Conservation (phyloP, 345 rosid genomes). For the Psidium friedrichsthalianum region DNA sequence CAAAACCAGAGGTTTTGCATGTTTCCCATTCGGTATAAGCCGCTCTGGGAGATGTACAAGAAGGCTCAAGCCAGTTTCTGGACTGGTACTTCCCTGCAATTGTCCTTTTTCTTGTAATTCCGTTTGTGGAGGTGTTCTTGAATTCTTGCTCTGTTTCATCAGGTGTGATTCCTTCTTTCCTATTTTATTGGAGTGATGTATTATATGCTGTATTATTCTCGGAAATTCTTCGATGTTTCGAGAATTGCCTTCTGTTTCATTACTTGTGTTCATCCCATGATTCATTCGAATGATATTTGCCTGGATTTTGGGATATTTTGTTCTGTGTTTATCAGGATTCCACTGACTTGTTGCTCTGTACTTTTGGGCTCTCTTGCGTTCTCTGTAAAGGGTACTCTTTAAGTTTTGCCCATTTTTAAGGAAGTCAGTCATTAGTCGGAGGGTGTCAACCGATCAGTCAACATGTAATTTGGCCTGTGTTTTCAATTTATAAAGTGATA, state of each 20-base stretch:
- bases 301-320: neutral
- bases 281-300: neutral
- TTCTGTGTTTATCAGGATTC: neutral
- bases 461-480: neutral
- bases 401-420: neutral
- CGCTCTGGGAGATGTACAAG: conserved; percentile 94
- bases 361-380: neutral
- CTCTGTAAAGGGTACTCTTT: neutral
- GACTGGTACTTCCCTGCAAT: conserved; percentile 40
- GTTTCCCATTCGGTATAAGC: conserved; percentile 70
- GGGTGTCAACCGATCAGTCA: neutral
- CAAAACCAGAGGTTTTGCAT: conserved; percentile 83
- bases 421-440: too few relatives aligned
- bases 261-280: neutral
- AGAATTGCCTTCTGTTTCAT: neutral
- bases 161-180: neutral
- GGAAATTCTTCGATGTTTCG: neutral
- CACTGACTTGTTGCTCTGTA: neutral
- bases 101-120: neutral
- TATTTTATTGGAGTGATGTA: neutral
- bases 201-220: neutral
- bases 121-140: neutral
- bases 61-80: conserved; percentile 93
- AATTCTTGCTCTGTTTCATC: neutral
- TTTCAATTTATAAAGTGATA: too few relatives aligned